Conservation (phyloP, 192 early-diverging fungal genomes). For the Coemansia sp. region DNA sequence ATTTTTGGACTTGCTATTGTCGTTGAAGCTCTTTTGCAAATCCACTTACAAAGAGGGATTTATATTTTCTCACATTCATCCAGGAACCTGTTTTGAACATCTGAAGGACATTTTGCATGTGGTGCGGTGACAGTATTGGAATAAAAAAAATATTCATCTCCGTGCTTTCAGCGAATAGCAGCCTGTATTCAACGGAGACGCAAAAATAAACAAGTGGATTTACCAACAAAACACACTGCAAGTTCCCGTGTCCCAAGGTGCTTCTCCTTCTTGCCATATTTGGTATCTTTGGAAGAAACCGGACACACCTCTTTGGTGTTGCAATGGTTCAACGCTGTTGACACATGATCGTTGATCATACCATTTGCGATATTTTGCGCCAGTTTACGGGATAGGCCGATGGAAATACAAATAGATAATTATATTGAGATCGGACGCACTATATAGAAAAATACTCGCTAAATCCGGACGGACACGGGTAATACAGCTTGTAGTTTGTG, state of each 20-base stretch:
- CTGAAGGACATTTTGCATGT: not conserved
- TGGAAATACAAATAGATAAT: too few relatives aligned
- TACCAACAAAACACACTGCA: not conserved
- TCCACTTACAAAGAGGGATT: not conserved
- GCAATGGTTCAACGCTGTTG: too few relatives aligned
- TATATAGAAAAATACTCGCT: too few relatives aligned
- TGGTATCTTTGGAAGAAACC: not conserved
- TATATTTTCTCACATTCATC: slow-evolving; percentile 8
- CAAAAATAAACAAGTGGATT: not conserved
- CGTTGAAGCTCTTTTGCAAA: not conserved
- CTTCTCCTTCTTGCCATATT: not conserved
- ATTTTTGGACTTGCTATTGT: not conserved
- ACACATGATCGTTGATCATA: too few relatives aligned
- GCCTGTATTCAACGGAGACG: not conserved
- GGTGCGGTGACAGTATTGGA: not conserved
- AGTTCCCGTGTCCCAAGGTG: not conserved
- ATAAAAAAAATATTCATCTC: not conserved
- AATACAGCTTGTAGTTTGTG: too few relatives aligned
- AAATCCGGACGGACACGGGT: too few relatives aligned
- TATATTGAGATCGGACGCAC: too few relatives aligned
- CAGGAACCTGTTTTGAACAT: not conserved
- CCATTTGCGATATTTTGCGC: too few relatives aligned
- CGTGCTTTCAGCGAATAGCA: not conserved
- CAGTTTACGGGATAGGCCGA: too few relatives aligned
- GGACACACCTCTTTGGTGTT: too few relatives aligned